Evolutionary conservation across 2,329 filamentous ascomycete genomes (phyloP), one percentile per base, ranked within the genome.

Genomic region (Macrophomina tecta): DNA sequence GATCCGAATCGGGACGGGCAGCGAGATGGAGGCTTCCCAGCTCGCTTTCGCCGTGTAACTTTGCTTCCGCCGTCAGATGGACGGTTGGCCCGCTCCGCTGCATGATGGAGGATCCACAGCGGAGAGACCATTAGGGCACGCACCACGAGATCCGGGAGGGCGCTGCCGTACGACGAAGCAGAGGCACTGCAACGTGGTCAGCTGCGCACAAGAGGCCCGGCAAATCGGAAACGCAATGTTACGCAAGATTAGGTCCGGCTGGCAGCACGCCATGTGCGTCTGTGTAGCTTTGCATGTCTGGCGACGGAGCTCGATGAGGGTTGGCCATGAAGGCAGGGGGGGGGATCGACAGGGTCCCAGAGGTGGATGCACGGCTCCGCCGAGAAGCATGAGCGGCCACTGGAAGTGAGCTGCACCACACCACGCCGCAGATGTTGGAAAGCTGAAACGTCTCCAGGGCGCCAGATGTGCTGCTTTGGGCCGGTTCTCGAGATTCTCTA

Each of bases 111-210:
- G 51, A 32, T 23, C 56, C 30, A 30, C 38, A 12, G 65, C 58
- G 65, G 58, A 61, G 40, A 55, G 56, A 48, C 45, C 46, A 63
- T 38, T 62, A 67, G 65, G 49, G 48, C 46, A 60, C 55, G 65
- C 65, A 67, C 65, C 56, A 56, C 65, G 65, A 67, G 56, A 67
- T 67, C 48, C 56, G 23, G 56, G 60, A 49, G 48, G 40, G 51
- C 8, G 48, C 53, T 55, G 56, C 38, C 12, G 65, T 62, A 48
- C 58, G 30, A 67, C 65, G 32, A 62, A 49, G 58, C 45, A 49
- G 42, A 49, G 58, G 46, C 52, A 36, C 64, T 66, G 64, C 65
- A 67, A 67, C 65, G 65, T 67, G 65, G 65, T 67, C 65, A 67
- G 65, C 65, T 67, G 65, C 51, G 48, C 65, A 67, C 65, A 67